Conservation (phyloP, 2,329 filamentous ascomycete species). For the Fusarium guadeloupense region DNA sequence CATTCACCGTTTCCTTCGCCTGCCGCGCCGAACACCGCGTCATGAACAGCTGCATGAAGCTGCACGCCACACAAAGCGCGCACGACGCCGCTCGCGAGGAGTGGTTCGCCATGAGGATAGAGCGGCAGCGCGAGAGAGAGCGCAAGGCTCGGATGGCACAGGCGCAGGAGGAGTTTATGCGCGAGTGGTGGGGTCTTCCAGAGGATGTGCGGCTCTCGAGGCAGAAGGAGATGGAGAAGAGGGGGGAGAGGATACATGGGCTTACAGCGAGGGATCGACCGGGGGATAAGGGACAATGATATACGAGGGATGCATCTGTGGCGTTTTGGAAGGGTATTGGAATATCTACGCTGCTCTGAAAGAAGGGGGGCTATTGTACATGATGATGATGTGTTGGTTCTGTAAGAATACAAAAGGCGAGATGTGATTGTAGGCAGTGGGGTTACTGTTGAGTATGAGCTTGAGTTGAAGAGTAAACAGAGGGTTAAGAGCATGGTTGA, state of each 20-base stretch:
- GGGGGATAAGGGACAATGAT: constrained; percentile 18
- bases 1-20: constrained; percentile 85
- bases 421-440: background rate
- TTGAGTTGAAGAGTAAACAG: too few species aligned
- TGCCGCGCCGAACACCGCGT: constrained; percentile 80
- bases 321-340: constrained; percentile 35
- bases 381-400: constrained; percentile 1
- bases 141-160: constrained; percentile 66
- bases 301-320: constrained; percentile 31
- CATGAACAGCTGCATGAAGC: constrained; percentile 96
- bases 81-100: constrained; percentile 90
- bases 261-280: constrained; percentile 51
- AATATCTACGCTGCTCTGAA: constrained; percentile 37
- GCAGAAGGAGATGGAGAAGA: constrained; percentile 57
- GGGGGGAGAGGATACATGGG: constrained; percentile 65
- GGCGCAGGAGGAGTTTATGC: constrained; percentile 71
- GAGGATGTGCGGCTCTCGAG: constrained; percentile 62
- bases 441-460: too few species aligned
- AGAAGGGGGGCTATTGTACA: constrained; percentile 26
- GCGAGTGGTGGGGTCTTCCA: constrained; percentile 74
- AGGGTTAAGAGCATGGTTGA: constrained; percentile 13
- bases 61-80: constrained; percentile 83
- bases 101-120: constrained; percentile 84
- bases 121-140: constrained; percentile 74
- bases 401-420: constrained; percentile 33